phyloP scores from a whole-genome alignment of 345 rosid genomes.

The sweet orange (Citrus sinensis) region DVS_A1.0 CM039167.1:1925501-1926000 shows the following conservation, averaged over 20 bases:
- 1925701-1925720: neutral
- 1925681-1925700: neutral
- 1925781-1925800: slow-evolving; percentile 71
- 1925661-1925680: neutral
- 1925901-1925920: slow-evolving; percentile 63
- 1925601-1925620: neutral
- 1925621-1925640: neutral
- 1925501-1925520: neutral
- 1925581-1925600: neutral
- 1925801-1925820: slow-evolving; percentile 93
- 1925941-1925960: slow-evolving; percentile 63
- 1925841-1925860: slow-evolving; percentile 61
- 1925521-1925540: too few species aligned
- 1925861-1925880: slow-evolving; percentile 71
- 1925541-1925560: neutral
- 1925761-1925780: slow-evolving; percentile 80
- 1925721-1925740: neutral
- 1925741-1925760: slow-evolving; percentile 59
- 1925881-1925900: slow-evolving; percentile 48
- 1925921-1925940: slow-evolving; percentile 84
- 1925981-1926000: slow-evolving; percentile 56
- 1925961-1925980: slow-evolving; percentile 78
- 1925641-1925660: neutral
- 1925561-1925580: neutral
- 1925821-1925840: slow-evolving; percentile 81